These are phyloP conservation scores for Penicillium palitans DNA, from an alignment of 2,329 filamentous ascomycete species.

Conservation along the genomic window DNA sequence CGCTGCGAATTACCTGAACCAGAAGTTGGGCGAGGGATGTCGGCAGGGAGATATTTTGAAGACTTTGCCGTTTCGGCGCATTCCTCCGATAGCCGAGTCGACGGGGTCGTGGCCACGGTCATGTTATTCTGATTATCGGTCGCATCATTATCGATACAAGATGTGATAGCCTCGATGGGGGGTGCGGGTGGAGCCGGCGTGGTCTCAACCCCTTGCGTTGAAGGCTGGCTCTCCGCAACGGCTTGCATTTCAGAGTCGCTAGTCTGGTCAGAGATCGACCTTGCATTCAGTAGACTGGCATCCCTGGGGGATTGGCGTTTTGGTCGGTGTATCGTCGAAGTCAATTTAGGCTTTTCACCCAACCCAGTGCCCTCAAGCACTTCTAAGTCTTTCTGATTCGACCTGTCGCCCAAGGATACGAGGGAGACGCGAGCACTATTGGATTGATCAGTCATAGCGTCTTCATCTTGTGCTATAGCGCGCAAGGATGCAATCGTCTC, in stretches of 20 bases:
- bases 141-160: slow-evolving; percentile 15
- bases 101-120: slow-evolving; percentile 13
- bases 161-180: slow-evolving; percentile 25
- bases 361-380: slow-evolving; percentile 36
- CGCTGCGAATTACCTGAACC: slow-evolving; percentile 31
- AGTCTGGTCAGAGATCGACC: slow-evolving; percentile 26
- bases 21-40: slow-evolving; percentile 28
- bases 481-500: slow-evolving; percentile 22
- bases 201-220: slow-evolving; percentile 31
- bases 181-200: slow-evolving; percentile 15
- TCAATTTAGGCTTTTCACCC: slow-evolving; percentile 31
- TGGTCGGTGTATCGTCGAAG: slow-evolving; percentile 31
- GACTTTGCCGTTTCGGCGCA: not conserved
- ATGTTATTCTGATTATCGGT: slow-evolving; percentile 19
- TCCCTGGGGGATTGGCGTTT: slow-evolving; percentile 33
- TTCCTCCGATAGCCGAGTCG: slow-evolving; percentile 1
- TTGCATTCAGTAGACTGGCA: slow-evolving; percentile 21
- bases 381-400: slow-evolving; percentile 24
- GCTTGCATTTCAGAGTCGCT: slow-evolving; percentile 21
- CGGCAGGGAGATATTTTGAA: slow-evolving; percentile 4
- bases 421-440: slow-evolving; percentile 24
- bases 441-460: slow-evolving; percentile 19
- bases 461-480: slow-evolving; percentile 21
- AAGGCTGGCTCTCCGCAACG: slow-evolving; percentile 21
- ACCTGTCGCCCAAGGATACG: slow-evolving; percentile 24